Conservation (phyloP, 495 filamentous ascomycete genomes). For the Neurospora sp. region DNA sequence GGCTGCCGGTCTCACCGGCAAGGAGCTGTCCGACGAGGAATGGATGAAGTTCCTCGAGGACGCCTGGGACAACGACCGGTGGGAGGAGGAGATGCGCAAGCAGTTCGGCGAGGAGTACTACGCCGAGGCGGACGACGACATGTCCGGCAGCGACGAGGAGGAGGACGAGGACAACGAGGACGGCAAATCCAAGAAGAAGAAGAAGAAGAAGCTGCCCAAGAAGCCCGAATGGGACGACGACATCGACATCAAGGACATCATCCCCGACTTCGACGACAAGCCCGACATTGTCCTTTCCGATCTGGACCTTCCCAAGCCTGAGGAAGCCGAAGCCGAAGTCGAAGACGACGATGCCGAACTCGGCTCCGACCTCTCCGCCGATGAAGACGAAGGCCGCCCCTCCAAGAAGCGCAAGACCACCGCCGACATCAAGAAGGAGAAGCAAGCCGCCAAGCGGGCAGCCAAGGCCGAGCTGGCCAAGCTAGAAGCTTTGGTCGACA, state of each 20-base stretch:
- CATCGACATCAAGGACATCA: slow-evolving; percentile 86
- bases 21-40: slow-evolving; percentile 60
- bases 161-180: slow-evolving; percentile 15
- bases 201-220: slow-evolving; percentile 53
- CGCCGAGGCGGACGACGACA: slow-evolving; percentile 44
- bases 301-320: slow-evolving; percentile 32
- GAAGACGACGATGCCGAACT: slow-evolving; percentile 23
- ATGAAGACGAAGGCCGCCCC: slow-evolving; percentile 27
- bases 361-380: slow-evolving; percentile 12
- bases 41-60: slow-evolving; percentile 76
- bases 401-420: slow-evolving; percentile 51
- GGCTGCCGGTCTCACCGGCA: slow-evolving; percentile 66
- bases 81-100: slow-evolving; percentile 81
- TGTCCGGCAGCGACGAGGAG: slow-evolving; percentile 35
- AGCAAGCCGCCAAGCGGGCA: slow-evolving; percentile 59
- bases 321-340: slow-evolving; percentile 22
- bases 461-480: slow-evolving; percentile 69
- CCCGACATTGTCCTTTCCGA: slow-evolving; percentile 47
- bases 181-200: slow-evolving; percentile 6
- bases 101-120: slow-evolving; percentile 87
- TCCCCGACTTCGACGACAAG: slow-evolving; percentile 72
- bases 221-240: slow-evolving; percentile 97
- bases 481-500: slow-evolving; percentile 80
- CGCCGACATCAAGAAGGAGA: slow-evolving; percentile 54
- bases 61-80: slow-evolving; percentile 73